Evolutionary conservation across 108 stramenopile genomes (phyloP).

Genomic region (Pseudonitzschia pungens): DNA sequence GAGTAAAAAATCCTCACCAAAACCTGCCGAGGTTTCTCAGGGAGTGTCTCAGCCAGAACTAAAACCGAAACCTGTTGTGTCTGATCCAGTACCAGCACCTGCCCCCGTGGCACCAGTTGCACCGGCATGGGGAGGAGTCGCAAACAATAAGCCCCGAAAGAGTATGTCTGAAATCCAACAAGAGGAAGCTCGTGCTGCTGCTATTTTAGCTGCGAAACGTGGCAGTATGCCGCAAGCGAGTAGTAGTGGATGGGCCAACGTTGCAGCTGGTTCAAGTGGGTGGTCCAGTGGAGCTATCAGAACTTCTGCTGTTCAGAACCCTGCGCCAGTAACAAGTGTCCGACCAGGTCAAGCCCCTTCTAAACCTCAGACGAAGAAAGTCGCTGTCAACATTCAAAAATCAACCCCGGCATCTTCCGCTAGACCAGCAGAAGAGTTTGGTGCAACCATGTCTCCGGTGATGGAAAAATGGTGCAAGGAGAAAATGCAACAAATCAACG

Average conservation of each 20-base stretch:
- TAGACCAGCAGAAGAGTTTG: conserved; percentile 75
- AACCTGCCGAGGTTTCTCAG: conserved; percentile 13
- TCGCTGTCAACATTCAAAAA: conserved; percentile 9
- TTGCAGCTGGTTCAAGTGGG: conserved; percentile 72
- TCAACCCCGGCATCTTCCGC: conserved; percentile 26
- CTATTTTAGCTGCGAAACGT: conserved; percentile 58
- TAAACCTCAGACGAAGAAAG: conserved; percentile 11
- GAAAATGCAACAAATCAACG: conserved; percentile 88
- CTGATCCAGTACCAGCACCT: conserved; percentile 27
- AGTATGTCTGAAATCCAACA: conserved; percentile 89
- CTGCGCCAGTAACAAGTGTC: conserved; percentile 24
- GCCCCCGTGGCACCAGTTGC: conserved; percentile 42
- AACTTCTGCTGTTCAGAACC: background rate
- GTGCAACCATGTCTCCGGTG: conserved; percentile 76
- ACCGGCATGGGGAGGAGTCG: conserved; percentile 78
- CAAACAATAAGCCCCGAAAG: conserved; percentile 44
- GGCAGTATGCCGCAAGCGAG: conserved; percentile 27
- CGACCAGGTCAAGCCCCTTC: conserved; percentile 18
- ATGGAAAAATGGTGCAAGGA: conserved; percentile 91
- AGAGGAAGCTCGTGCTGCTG: conserved; percentile 80
- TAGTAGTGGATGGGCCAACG: conserved; percentile 85
- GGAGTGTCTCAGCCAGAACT: conserved; percentile 18
- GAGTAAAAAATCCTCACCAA: conserved; percentile 6
- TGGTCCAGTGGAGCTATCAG: conserved; percentile 55
- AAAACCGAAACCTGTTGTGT: background rate